Conservation (phyloP, 179 eudicot genomes). For the Silene vulgaris region DNA sequence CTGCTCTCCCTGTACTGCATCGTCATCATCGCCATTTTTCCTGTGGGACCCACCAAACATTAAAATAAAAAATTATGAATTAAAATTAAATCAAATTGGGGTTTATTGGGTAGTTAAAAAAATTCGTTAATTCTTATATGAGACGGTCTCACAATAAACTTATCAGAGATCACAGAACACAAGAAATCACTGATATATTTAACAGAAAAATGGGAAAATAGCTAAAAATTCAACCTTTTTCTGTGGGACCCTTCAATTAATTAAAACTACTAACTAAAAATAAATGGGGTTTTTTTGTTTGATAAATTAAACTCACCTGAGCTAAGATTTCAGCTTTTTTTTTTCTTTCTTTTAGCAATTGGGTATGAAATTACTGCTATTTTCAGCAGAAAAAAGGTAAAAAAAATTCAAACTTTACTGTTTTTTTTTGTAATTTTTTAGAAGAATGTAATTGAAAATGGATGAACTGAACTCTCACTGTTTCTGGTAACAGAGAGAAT, state of each 20-base stretch:
- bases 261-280: neutral
- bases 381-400: too few species aligned
- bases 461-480: neutral
- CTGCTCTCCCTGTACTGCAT: slow-evolving; percentile 35
- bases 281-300: neutral
- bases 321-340: neutral
- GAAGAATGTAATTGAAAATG: too few species aligned
- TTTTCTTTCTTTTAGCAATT: neutral
- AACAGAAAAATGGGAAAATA: too few species aligned
- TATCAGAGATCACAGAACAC: too few species aligned
- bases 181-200: too few species aligned
- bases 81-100: neutral
- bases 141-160: too few species aligned
- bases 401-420: too few species aligned
- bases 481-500: slow-evolving; percentile 1
- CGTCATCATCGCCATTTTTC: slow-evolving; percentile 36
- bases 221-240: neutral
- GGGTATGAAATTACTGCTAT: neutral
- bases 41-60: slow-evolving; percentile 2
- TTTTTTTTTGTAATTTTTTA: too few species aligned
- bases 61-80: neutral
- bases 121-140: too few species aligned
- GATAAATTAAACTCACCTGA: neutral
- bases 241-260: too few species aligned
- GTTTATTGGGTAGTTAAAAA: too few species aligned